phyloP scores from a whole-genome alignment of 2,329 filamentous ascomycete species.

The Trichoderma arundinaceum region DNA sequence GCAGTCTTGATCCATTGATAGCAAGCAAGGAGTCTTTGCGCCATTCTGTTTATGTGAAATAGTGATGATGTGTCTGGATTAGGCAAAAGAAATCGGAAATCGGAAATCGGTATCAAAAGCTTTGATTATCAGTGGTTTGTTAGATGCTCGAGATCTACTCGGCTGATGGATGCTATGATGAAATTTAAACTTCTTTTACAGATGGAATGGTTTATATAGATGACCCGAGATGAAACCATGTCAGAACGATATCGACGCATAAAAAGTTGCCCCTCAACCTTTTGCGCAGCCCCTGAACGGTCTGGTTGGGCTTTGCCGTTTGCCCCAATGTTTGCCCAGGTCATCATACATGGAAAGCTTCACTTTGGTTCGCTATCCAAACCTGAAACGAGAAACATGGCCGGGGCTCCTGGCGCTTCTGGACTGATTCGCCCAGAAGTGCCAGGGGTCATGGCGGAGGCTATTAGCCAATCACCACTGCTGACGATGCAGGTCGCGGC shows the following conservation, averaged over 20 bases:
- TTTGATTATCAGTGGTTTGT: neutral
- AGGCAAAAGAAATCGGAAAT: neutral
- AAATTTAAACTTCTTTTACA: neutral
- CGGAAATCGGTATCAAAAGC: neutral
- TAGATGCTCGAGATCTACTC: neutral
- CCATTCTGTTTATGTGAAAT: constrained; percentile 19
- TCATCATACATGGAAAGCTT: constrained; percentile 26
- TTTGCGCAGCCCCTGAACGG: constrained; percentile 14
- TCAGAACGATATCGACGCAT: constrained; percentile 5
- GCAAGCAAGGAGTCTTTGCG: constrained; percentile 26
- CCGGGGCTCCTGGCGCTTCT: constrained; percentile 26
- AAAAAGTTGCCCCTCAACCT: neutral
- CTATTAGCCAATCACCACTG: constrained; percentile 22
- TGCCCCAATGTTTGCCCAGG: constrained; percentile 25
- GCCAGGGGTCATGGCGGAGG: constrained; percentile 3
- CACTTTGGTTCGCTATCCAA: constrained; percentile 25
- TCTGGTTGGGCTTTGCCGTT: constrained; percentile 10
- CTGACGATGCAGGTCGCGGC: constrained; percentile 11
- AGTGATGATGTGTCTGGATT: neutral
- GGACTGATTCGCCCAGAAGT: constrained; percentile 3
- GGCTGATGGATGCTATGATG: neutral
- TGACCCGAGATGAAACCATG: neutral
- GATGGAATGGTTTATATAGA: constrained; percentile 4
- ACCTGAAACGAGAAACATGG: constrained; percentile 29
- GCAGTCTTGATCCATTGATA: constrained; percentile 31